Evolutionary conservation across 2,329 filamentous ascomycete genomes (phyloP).

Genomic region (Paecilomyces formosus): DNA sequence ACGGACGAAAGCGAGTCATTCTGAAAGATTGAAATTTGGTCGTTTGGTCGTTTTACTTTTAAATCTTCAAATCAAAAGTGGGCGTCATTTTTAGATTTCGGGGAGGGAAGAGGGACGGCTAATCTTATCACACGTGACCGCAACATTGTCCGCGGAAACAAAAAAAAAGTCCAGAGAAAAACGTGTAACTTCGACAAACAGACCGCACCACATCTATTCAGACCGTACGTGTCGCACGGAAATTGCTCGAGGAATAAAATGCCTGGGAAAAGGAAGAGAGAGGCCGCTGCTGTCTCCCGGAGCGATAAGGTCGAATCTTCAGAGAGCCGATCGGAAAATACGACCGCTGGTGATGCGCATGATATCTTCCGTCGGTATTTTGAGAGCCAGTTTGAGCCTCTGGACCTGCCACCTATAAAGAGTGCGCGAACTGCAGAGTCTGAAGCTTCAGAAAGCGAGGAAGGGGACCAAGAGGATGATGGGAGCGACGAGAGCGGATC

Average conservation of each 20-base stretch:
- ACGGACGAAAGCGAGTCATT: constrained; percentile 93
- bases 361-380: constrained; percentile 78
- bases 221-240: not conserved
- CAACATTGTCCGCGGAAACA: not conserved
- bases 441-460: constrained; percentile 8
- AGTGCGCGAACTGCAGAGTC: constrained; percentile 7
- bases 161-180: not conserved
- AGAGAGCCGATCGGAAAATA: constrained; percentile 6
- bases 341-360: constrained; percentile 50
- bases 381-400: constrained; percentile 76
- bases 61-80: not conserved
- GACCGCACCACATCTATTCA: not conserved
- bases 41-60: not conserved
- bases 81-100: not conserved
- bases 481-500: constrained; percentile 31
- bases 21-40: constrained; percentile 12
- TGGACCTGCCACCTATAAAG: constrained; percentile 36
- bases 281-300: constrained; percentile 23
- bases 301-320: constrained; percentile 13
- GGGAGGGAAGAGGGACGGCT: not conserved
- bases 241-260: constrained; percentile 12
- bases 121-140: constrained; percentile 35
- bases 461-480: constrained; percentile 12
- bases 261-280: constrained; percentile 44
- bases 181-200: not conserved